Conservation (phyloP, 441 rosid genomes). For the Manihot esculenta region DNA sequence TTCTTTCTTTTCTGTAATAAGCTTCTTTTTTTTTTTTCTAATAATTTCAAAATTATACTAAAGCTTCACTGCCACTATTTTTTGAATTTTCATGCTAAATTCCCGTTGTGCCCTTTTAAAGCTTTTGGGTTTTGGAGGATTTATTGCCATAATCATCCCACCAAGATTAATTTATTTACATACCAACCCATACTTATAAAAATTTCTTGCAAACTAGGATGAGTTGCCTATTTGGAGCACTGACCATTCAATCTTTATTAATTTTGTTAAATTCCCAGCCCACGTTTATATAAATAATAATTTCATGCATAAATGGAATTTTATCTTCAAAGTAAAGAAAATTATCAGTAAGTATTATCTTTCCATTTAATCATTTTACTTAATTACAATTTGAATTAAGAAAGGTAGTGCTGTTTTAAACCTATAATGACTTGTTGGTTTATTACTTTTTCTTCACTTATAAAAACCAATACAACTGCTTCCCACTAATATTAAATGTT, state of each 20-base stretch:
- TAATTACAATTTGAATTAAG: too few relatives aligned
- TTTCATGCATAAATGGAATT: not conserved
- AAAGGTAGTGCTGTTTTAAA: too few relatives aligned
- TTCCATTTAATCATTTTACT: too few relatives aligned
- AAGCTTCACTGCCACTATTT: not conserved
- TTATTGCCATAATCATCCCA: not conserved
- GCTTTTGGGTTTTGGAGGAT: not conserved
- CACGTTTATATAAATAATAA: not conserved
- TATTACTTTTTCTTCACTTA: too few relatives aligned
- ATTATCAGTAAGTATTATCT: too few relatives aligned
- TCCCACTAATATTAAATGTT: too few relatives aligned
- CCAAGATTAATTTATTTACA: not conserved
- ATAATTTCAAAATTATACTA: not conserved
- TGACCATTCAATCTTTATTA: too few relatives aligned
- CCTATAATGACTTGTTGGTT: too few relatives aligned
- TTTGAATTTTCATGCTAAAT: not conserved
- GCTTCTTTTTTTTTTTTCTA: not conserved
- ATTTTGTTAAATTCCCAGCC: not conserved
- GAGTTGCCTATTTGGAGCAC: not conserved
- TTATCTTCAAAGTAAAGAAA: not conserved
- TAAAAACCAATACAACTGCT: too few relatives aligned
- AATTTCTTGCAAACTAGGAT: not conserved
- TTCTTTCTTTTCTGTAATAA: not conserved
- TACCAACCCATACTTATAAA: not conserved
- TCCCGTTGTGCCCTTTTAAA: slow-evolving; percentile 6